Conservation (phyloP, 495 filamentous ascomycete species). For the Penicillium canescens region DNA sequence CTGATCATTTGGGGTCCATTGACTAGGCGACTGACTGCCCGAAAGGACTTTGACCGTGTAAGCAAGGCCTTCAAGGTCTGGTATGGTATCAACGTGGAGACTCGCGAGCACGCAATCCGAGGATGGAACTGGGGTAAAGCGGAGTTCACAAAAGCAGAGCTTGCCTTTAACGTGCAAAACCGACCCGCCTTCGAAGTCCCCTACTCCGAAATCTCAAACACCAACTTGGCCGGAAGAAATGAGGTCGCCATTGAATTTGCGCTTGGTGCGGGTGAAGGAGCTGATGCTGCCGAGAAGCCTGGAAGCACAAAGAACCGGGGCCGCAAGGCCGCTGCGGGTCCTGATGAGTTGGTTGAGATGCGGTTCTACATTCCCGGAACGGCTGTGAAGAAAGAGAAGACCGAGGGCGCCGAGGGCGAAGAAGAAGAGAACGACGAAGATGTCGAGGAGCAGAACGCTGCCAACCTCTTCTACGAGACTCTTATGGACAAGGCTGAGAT, state of each 20-base stretch:
- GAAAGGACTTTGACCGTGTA: slow-evolving; percentile 84
- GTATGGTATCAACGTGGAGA: slow-evolving; percentile 91
- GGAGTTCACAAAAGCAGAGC: slow-evolving; percentile 93
- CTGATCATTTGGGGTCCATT: neutral
- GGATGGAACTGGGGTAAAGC: slow-evolving; percentile 99
- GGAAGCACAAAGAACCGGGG: slow-evolving; percentile 79
- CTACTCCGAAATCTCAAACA: slow-evolving; percentile 96
- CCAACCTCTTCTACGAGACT: slow-evolving; percentile 93
- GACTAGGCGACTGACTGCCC: neutral
- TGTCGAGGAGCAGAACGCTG: slow-evolving; percentile 86
- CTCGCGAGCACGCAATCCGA: slow-evolving; percentile 88
- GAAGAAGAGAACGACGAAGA: slow-evolving; percentile 72
- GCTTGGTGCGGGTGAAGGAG: slow-evolving; percentile 61
- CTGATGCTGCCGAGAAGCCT: slow-evolving; percentile 65
- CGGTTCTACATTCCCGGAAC: slow-evolving; percentile 97
- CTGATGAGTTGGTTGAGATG: slow-evolving; percentile 96
- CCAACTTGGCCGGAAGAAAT: slow-evolving; percentile 95
- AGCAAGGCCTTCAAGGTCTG: slow-evolving; percentile 91
- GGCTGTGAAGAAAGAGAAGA: slow-evolving; percentile 79
- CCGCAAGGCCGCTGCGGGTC: slow-evolving; percentile 82
- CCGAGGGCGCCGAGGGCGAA: slow-evolving; percentile 68
- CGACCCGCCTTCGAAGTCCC: slow-evolving; percentile 97
- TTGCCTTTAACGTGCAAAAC: slow-evolving; percentile 95
- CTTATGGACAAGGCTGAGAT: slow-evolving; percentile 99
- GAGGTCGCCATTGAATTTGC: slow-evolving; percentile 96